Evolutionary conservation across 2,329 filamentous ascomycete species (phyloP).

Genomic region (Phialemonium atrogriseum): DNA sequence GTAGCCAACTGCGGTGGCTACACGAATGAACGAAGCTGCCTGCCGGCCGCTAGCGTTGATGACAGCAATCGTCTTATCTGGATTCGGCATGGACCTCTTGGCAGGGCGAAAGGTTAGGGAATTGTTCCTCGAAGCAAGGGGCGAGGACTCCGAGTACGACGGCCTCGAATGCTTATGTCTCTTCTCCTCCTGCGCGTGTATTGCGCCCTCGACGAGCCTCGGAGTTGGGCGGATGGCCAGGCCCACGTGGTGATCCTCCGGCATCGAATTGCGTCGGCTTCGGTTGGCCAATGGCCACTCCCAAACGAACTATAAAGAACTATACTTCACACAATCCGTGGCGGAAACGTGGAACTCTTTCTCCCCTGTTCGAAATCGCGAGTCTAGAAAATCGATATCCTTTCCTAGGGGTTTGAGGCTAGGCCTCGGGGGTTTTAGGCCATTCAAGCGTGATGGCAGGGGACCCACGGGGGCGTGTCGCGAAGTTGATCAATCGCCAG

Average conservation of each 20-base stretch:
- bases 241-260: slow-evolving; percentile 23
- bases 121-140: slow-evolving; percentile 49
- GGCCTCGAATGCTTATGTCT: slow-evolving; percentile 55
- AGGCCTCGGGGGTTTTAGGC: no score
- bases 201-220: slow-evolving; percentile 16
- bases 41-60: slow-evolving; percentile 96
- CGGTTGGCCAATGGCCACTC: no score
- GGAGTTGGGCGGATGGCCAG: slow-evolving; percentile 25
- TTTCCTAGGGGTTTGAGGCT: no score
- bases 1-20: slow-evolving; percentile 89
- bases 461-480: no score
- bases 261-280: no score
- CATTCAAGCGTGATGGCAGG: no score
- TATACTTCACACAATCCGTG: no score
- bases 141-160: slow-evolving; percentile 53
- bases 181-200: slow-evolving; percentile 16
- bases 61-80: slow-evolving; percentile 78
- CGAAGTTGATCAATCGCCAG: no score
- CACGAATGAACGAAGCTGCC: slow-evolving; percentile 88
- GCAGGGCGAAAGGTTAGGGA: slow-evolving; percentile 52
- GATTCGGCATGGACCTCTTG: slow-evolving; percentile 49
- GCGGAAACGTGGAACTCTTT: slow-evolving; percentile 2
- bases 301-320: no score
- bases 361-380: no score
- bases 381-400: no score